Percentiles rank a stretch among this genome's conserved stretches.
Conservation (phyloP, 2,329 filamentous ascomycete genomes). For the Sporothrix schenckii region DNA sequence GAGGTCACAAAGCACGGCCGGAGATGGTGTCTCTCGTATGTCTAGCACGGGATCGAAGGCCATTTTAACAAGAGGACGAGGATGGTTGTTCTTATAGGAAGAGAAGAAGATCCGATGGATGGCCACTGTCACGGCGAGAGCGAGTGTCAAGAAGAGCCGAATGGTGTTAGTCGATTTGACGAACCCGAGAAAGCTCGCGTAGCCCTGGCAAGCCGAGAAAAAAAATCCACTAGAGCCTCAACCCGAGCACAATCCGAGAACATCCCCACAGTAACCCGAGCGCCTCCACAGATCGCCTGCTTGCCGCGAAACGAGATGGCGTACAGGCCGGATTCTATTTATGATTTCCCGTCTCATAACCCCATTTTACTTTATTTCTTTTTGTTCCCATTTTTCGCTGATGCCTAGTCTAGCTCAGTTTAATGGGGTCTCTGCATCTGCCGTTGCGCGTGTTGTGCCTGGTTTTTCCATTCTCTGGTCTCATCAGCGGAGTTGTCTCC, state of each 20-base stretch:
- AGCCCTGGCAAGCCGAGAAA: slow-evolving; percentile 6
- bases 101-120: not conserved
- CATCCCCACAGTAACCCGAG: not conserved
- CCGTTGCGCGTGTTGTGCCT: not conserved
- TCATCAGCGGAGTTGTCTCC: not conserved
- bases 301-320: too few species aligned
- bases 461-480: not conserved
- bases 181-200: not conserved
- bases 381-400: not conserved
- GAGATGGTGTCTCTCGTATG: not conserved
- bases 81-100: not conserved
- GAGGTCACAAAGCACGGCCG: too few species aligned
- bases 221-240: not conserved
- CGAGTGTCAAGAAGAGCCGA: too few species aligned
- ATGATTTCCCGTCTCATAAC: not conserved
- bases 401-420: not conserved
- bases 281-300: too few species aligned
- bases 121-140: too few species aligned
- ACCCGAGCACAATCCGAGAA: slow-evolving; percentile 2
- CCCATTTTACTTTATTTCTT: not conserved
- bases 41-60: not conserved
- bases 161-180: too few species aligned
- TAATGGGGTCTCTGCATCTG: not conserved
- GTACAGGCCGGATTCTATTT: too few species aligned
- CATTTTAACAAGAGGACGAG: not conserved